phyloP scores from a whole-genome alignment of 1,139 yeast genomes.

The Candida sanyaensis region DNA sequence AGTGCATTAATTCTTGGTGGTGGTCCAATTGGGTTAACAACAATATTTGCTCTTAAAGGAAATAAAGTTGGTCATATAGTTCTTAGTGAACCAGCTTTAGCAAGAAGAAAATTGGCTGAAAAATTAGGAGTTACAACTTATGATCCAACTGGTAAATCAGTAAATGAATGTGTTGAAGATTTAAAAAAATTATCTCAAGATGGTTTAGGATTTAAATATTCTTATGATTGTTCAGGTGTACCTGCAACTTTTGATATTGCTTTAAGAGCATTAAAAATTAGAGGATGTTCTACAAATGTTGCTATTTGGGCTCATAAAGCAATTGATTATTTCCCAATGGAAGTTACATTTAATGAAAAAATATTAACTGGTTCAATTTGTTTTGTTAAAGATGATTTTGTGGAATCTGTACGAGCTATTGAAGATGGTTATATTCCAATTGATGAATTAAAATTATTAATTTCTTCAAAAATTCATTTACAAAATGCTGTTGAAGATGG shows the following conservation, averaged over 20 bases:
- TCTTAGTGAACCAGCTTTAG: constrained; percentile 60
- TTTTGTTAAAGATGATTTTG: constrained; percentile 38
- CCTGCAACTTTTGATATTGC: constrained; percentile 55
- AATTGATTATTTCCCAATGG: constrained; percentile 35
- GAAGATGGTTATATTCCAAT: constrained; percentile 27
- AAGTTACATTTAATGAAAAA: constrained; percentile 38
- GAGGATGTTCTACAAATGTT: constrained; percentile 63
- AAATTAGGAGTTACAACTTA: constrained; percentile 50
- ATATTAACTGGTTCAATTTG: constrained; percentile 43
- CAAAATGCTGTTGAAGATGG: constrained; percentile 37
- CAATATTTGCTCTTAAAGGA: constrained; percentile 57
- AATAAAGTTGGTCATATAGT: constrained; percentile 54
- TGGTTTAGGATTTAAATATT: constrained; percentile 55
- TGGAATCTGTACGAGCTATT: constrained; percentile 32
- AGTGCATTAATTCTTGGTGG: constrained; percentile 60
- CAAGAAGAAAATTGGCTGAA: constrained; percentile 54
- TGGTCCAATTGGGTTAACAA: constrained; percentile 65
- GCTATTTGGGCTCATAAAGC: constrained; percentile 48
- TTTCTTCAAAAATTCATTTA: constrained; percentile 35
- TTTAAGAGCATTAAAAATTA: constrained; percentile 50
- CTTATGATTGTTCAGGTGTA: constrained; percentile 66
- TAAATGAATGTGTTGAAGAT: constrained; percentile 30
- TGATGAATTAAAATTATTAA: constrained; percentile 27
- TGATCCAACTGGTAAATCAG: constrained; percentile 37
- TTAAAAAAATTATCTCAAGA: constrained; percentile 42